Conservation (phyloP, 306 rosid species). For the Prinsepia uniflora region DNA sequence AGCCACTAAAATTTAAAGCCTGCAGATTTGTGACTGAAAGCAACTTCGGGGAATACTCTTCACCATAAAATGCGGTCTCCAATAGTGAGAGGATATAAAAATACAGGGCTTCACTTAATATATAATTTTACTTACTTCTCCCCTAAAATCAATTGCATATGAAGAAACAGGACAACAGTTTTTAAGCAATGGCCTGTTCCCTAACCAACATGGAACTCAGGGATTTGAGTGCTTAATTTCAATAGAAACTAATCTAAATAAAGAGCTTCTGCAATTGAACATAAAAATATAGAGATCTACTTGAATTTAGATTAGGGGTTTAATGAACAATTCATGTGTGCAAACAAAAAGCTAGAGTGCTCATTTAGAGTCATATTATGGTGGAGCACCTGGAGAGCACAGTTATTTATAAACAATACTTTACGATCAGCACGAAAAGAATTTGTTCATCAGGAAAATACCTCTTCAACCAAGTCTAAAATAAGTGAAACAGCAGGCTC, state of each 20-base stretch:
- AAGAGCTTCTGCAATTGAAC: neutral
- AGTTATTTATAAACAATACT: neutral
- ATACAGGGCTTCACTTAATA: neutral
- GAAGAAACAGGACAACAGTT: neutral
- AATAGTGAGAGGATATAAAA: neutral
- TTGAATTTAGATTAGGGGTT: neutral
- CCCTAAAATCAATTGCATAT: neutral
- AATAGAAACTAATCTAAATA: neutral
- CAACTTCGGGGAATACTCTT: neutral
- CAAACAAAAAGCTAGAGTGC: neutral
- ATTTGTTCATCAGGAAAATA: constrained; percentile 21
- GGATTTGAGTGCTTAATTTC: neutral
- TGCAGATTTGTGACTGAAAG: neutral
- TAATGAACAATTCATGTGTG: neutral
- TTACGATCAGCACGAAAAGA: neutral
- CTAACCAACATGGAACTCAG: neutral
- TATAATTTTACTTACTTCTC: neutral
- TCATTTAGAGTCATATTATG: neutral
- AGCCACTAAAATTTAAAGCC: neutral
- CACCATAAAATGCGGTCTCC: neutral
- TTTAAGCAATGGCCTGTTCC: neutral
- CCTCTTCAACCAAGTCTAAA: constrained; percentile 69
- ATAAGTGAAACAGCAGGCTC: constrained; percentile 80
- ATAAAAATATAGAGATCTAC: neutral
- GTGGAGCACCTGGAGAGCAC: neutral